Conservation (phyloP, 2,329 filamentous ascomycete species). For the Neofusicoccum sp. region DNA sequence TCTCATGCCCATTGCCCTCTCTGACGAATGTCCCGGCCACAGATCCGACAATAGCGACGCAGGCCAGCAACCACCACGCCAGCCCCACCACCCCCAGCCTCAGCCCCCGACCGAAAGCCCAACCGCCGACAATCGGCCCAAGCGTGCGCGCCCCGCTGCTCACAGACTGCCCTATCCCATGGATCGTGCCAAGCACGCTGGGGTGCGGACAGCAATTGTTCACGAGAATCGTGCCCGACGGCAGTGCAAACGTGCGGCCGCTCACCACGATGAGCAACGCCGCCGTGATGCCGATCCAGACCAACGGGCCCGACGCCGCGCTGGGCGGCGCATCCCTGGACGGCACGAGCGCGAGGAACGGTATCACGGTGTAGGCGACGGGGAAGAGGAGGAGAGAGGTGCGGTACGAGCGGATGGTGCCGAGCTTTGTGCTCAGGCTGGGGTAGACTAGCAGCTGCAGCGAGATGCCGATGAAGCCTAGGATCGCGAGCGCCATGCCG, state of each 20-base stretch:
- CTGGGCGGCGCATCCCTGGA: slow-evolving; percentile 42
- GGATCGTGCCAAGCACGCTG: slow-evolving; percentile 58
- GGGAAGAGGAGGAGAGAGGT: slow-evolving; percentile 49
- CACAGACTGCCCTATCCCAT: slow-evolving; percentile 62
- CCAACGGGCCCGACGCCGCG: slow-evolving; percentile 41
- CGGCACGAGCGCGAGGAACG: slow-evolving; percentile 47
- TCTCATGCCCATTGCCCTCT: slow-evolving; percentile 67
- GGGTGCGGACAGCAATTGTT: slow-evolving; percentile 63
- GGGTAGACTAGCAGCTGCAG: slow-evolving; percentile 53
- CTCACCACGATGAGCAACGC: slow-evolving; percentile 49
- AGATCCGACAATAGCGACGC: slow-evolving; percentile 53
- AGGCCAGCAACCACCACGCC: slow-evolving; percentile 60
- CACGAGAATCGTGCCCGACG: slow-evolving; percentile 60
- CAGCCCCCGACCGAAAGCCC: slow-evolving; percentile 62
- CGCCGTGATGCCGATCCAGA: slow-evolving; percentile 48
- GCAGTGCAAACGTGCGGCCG: slow-evolving; percentile 56
- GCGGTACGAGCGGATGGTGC: slow-evolving; percentile 45
- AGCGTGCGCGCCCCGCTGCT: slow-evolving; percentile 62
- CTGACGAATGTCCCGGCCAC: slow-evolving; percentile 58
- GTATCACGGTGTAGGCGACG: slow-evolving; percentile 46
- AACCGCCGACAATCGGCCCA: slow-evolving; percentile 63
- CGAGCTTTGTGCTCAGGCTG: slow-evolving; percentile 43
- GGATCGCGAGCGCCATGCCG: slow-evolving; percentile 50
- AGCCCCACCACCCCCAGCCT: slow-evolving; percentile 60
- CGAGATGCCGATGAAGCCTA: slow-evolving; percentile 50